Evolutionary conservation across 306 rosid species (phyloP).

Genomic region (Malus fusca): DNA sequence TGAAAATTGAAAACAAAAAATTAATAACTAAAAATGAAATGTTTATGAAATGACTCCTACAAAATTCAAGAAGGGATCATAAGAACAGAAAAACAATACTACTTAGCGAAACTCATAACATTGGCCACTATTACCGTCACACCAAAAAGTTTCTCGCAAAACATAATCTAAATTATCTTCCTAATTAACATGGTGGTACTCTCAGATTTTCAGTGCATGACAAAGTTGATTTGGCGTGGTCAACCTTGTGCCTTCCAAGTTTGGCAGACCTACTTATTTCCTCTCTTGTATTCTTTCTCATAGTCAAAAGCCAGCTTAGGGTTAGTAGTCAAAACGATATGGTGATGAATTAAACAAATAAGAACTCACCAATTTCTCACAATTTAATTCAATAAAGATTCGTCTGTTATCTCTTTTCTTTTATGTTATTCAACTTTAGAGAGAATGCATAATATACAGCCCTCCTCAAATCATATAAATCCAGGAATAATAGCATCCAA

Average conservation of each 20-base stretch:
- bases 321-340: background rate
- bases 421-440: background rate
- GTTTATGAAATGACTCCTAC: too few relatives aligned
- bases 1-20: too few relatives aligned
- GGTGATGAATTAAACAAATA: background rate
- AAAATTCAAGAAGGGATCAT: too few relatives aligned
- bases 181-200: background rate
- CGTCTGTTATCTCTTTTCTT: background rate
- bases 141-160: background rate
- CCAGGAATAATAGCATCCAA: background rate
- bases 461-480: background rate
- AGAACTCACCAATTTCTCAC: background rate
- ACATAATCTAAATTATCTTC: background rate
- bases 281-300: background rate
- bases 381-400: background rate
- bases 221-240: background rate
- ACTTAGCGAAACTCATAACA: too few relatives aligned
- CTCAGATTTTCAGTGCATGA: background rate
- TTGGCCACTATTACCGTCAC: too few relatives aligned
- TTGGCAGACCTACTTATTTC: slow-evolving; percentile 4
- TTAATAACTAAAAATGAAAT: too few relatives aligned
- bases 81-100: too few relatives aligned
- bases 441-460: background rate
- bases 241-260: background rate
- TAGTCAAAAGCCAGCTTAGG: background rate